Percentiles rank a stretch among this genome's conserved stretches.
Conservation (phyloP, 1,284 basidiomycete genomes). For the Vanrija humicola region DNA sequence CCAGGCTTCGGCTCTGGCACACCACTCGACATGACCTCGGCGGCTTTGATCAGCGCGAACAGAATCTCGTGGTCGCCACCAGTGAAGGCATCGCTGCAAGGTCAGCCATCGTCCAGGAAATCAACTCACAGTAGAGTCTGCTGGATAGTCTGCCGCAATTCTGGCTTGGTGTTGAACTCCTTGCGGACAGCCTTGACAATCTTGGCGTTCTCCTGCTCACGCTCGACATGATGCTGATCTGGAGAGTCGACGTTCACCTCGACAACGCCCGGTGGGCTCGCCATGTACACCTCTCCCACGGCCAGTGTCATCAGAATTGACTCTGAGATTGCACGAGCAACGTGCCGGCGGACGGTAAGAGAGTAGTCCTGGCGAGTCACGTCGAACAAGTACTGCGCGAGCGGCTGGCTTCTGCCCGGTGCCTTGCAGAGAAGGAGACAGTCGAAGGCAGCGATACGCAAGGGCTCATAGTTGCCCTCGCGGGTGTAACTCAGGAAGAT, state of each 20-base stretch:
- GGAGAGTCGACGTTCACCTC: constrained; percentile 25
- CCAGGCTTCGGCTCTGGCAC: constrained; percentile 79
- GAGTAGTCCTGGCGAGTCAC: constrained; percentile 84
- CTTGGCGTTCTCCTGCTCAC: constrained; percentile 51
- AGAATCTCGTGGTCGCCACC: constrained; percentile 81
- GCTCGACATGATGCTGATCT: constrained; percentile 24
- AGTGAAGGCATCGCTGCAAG: constrained; percentile 27
- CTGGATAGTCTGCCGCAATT: constrained; percentile 59
- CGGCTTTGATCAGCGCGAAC: constrained; percentile 85
- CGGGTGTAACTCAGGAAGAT: constrained; percentile 85
- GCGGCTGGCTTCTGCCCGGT: constrained; percentile 49
- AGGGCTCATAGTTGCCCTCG: constrained; percentile 87
- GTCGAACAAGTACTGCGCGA: constrained; percentile 86
- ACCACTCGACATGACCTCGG: constrained; percentile 81
- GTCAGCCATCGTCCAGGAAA: neutral
- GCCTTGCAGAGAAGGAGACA: constrained; percentile 81
- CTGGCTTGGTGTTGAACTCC: constrained; percentile 68
- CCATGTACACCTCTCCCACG: constrained; percentile 74
- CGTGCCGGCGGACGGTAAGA: constrained; percentile 73
- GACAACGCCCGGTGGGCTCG: constrained; percentile 28
- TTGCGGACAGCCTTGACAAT: constrained; percentile 74
- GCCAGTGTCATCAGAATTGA: constrained; percentile 81
- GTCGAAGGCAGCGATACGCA: constrained; percentile 89
- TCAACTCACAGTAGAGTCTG: constrained; percentile 26
- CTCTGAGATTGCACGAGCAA: constrained; percentile 79